These are phyloP conservation scores for Trichosanthes cucumerina DNA, from an alignment of 306 rosid genomes.

Conservation along the genomic window DNA sequence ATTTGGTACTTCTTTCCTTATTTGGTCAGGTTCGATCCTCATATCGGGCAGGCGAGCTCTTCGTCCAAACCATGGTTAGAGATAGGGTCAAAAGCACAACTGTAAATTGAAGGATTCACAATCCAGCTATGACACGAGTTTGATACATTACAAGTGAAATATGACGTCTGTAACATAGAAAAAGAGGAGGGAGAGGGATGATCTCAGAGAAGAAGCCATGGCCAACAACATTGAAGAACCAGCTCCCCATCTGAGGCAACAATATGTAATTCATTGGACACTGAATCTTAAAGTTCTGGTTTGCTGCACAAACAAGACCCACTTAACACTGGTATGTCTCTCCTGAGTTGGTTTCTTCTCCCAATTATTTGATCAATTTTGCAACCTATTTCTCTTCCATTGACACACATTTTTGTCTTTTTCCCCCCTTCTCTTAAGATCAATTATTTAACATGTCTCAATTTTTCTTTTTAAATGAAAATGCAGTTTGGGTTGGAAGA, in stretches of 20 bases:
- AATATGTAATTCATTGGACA: neutral
- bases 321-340: neutral
- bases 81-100: conserved; percentile 32
- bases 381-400: neutral
- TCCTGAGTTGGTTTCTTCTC: neutral
- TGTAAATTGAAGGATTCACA: neutral
- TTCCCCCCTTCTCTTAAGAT: neutral
- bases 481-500: no score
- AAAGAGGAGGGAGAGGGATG: neutral
- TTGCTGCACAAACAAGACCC: neutral
- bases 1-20: neutral
- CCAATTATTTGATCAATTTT: neutral
- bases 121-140: neutral
- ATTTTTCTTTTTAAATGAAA: no score
- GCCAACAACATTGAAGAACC: neutral
- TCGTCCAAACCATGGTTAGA: conserved; percentile 73
- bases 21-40: conserved; percentile 74
- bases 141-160: neutral
- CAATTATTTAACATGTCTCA: neutral
- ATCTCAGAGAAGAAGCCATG: neutral
- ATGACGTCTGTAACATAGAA: neutral
- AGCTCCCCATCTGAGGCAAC: neutral
- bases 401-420: neutral
- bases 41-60: conserved; percentile 93
- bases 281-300: no score